Evolutionary conservation across 352 stramenopile species (phyloP).

Genomic region (Pythium biforme): DNA sequence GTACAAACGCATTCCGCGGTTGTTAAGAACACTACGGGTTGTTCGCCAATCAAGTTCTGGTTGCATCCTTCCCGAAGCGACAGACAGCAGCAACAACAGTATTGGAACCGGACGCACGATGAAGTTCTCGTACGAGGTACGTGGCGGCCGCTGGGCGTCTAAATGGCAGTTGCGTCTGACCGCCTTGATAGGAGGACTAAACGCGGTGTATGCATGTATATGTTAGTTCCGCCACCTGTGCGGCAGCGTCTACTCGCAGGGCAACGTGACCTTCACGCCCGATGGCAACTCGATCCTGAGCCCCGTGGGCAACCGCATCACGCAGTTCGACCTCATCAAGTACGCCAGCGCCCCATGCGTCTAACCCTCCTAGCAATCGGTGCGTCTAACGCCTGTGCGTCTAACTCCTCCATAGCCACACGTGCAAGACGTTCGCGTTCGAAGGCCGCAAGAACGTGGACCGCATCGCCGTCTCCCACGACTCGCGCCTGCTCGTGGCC

Average conservation of each 20-base stretch:
- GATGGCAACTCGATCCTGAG: constrained; percentile 92
- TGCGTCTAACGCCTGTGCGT: constrained; percentile 12
- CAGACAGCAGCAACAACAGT: constrained; percentile 7
- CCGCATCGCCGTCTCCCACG: constrained; percentile 82
- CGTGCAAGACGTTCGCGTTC: constrained; percentile 89
- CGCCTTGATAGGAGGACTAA: not conserved
- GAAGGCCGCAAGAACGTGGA: constrained; percentile 91
- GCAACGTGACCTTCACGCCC: constrained; percentile 92
- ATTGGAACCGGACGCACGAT: constrained; percentile 33
- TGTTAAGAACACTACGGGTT: constrained; percentile 25
- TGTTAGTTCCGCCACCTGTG: constrained; percentile 90
- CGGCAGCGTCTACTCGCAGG: constrained; percentile 92
- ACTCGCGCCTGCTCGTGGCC: constrained; percentile 87
- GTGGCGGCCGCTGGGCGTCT: not conserved
- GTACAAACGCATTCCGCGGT: not conserved
- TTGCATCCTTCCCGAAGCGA: constrained; percentile 13
- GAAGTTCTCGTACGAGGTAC: constrained; percentile 90
- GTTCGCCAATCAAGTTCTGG: constrained; percentile 31
- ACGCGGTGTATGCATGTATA: not conserved
- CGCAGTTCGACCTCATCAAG: constrained; percentile 93
- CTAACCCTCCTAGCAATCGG: too few species aligned
- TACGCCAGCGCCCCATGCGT: constrained; percentile 19
- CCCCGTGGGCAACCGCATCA: constrained; percentile 93
- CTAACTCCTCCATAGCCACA: constrained; percentile 45
- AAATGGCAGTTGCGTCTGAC: too few species aligned